phyloP scores from a whole-genome alignment of 148 eudicot genomes.

The Silene latifolia region DNA sequence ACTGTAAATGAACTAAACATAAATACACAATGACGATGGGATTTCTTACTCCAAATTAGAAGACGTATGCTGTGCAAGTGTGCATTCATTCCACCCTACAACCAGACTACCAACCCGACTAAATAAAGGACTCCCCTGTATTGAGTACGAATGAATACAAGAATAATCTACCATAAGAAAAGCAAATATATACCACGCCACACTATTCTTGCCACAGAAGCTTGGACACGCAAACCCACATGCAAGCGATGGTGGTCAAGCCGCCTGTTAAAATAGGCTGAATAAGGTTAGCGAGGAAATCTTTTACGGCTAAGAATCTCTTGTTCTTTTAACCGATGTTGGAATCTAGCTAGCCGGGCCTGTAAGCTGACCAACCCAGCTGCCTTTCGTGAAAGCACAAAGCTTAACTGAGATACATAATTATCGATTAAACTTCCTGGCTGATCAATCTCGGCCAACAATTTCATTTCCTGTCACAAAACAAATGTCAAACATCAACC shows the following conservation, averaged over 20 bases:
- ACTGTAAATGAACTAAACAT: background rate
- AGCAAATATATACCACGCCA: background rate
- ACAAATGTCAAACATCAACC: background rate
- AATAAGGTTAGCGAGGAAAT: conserved; percentile 47
- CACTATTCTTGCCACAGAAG: background rate
- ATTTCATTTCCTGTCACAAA: conserved; percentile 83
- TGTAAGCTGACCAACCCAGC: conserved; percentile 96
- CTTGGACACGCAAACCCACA: background rate
- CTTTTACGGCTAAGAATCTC: conserved; percentile 91
- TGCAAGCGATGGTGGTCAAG: background rate
- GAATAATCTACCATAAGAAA: background rate
- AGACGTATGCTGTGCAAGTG: background rate
- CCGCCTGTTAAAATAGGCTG: background rate
- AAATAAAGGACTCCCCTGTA: background rate
- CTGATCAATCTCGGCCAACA: conserved; percentile 97
- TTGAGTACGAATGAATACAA: conserved; percentile 22
- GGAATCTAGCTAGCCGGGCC: conserved; percentile 95
- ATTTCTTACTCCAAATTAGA: background rate
- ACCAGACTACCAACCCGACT: conserved; percentile 18
- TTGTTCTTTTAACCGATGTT: conserved; percentile 95
- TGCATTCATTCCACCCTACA: conserved; percentile 4
- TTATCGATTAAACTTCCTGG: conserved; percentile 95
- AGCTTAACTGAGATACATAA: conserved; percentile 84
- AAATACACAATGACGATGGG: background rate
- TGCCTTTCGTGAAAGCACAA: conserved; percentile 95